Base-by-base conservation (phyloP, 2,329 filamentous ascomycete species). In the Phoma sp. region DNA sequence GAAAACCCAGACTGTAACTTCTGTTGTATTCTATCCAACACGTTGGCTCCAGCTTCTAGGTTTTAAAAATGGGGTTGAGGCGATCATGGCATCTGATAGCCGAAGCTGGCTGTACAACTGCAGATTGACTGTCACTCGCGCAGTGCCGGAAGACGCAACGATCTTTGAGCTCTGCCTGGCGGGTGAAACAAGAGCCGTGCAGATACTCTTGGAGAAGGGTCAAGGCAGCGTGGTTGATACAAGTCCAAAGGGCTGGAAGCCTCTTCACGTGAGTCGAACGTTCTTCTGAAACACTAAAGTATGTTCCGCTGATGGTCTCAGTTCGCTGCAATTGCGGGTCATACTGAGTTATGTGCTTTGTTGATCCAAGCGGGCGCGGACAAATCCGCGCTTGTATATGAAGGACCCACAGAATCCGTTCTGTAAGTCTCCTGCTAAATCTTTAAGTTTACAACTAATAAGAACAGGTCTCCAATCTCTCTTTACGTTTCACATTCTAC, bases 211-310 rank as follows among this genome's bases (percentile, higher is more conserved):
- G 2, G 45, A 56, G 6, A 57, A 47, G 4, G 42, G 53, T 3
- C 33, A 52, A 22, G 58, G 35, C 6, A 62, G 58, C 18, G 58
- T 62, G 3, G 50, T 57, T 5, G 60, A 62, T 18, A 62, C 60
- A 4, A 61, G 55, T 13, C 55, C 55, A 2, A 52, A 55, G 18
- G 51, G 55, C 6, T 58, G 55, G 55, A 58, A 58, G 9, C 55
- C 55, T 4, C 9, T 58, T 2, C 55, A 58, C 22, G 55, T 58
- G 41, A 55, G 55, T 18, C 18, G 18, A 2, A 18, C 18, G 18
- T 18, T 18, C 18, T 18, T 18, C 18, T 18, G 18, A 18, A 18
- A 18, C 18, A 18, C 18, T 18, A 18, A 18, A 18, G 18, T 18
- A 18, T 7, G 14, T 30, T 7, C 29, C 11, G 29, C 7, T 11